Percentiles rank a stretch among this genome's conserved stretches.
Evolutionary conservation across 306 rosid species (phyloP).

Genomic region (Inga laurina): DNA sequence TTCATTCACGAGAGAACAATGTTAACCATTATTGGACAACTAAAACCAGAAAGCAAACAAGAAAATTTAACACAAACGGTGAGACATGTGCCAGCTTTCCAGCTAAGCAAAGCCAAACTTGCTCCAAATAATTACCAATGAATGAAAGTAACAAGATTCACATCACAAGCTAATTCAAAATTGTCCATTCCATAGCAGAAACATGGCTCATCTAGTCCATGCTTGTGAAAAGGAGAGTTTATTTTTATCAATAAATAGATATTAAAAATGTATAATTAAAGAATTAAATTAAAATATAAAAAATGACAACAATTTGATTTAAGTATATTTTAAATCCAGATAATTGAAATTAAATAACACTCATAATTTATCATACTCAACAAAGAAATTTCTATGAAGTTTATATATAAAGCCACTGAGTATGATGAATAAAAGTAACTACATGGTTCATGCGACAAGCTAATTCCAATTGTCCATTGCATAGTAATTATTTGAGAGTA

Average conservation of each 20-base stretch:
- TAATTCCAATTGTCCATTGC: constrained; percentile 31
- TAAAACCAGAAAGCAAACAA: background rate
- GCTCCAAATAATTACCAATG: background rate
- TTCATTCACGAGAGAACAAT: background rate
- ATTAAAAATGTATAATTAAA: too few relatives aligned
- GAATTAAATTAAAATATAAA: too few relatives aligned
- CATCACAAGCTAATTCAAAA: constrained; percentile 28
- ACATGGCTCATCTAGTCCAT: constrained; percentile 19
- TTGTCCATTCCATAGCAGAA: constrained; percentile 15
- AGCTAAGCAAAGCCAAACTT: constrained; percentile 14
- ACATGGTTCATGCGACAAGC: background rate
- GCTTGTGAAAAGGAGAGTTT: too few relatives aligned
- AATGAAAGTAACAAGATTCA: background rate
- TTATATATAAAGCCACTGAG: too few relatives aligned
- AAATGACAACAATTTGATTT: too few relatives aligned
- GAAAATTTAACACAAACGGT: background rate
- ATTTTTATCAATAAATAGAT: too few relatives aligned
- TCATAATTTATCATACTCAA: too few relatives aligned
- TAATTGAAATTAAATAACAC: too few relatives aligned
- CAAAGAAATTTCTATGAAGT: too few relatives aligned
- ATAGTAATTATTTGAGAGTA: background rate
- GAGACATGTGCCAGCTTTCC: background rate
- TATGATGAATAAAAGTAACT: background rate
- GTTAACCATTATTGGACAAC: background rate
- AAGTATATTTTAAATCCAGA: too few relatives aligned